These are phyloP conservation scores for Salix viminalis DNA, from an alignment of 345 rosid genomes.

Conservation along the genomic window DNA sequence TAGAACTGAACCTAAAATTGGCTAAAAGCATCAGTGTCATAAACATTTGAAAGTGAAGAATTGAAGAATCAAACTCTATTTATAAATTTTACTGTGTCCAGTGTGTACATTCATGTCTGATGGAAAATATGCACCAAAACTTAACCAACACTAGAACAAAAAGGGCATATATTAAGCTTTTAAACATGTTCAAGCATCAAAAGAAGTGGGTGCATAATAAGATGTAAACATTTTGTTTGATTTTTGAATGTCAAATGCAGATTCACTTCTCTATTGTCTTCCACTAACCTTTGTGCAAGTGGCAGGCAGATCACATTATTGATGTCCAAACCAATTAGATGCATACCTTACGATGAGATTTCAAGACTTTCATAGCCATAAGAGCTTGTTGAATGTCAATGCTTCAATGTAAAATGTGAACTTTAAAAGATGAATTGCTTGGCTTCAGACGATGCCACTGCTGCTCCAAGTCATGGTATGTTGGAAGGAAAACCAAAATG, in stretches of 20 bases:
- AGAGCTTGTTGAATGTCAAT: conserved; percentile 83
- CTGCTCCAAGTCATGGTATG: conserved; percentile 74
- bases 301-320: background rate
- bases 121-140: background rate
- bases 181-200: background rate
- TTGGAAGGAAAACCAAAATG: conserved; percentile 89
- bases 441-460: conserved; percentile 72
- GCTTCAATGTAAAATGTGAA: conserved; percentile 84
- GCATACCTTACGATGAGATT: conserved; percentile 81
- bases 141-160: background rate
- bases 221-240: too few species aligned
- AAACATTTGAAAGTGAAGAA: background rate
- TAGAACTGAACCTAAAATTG: background rate
- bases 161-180: background rate
- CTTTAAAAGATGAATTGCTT: conserved; percentile 50
- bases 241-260: background rate
- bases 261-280: background rate
- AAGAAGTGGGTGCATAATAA: background rate
- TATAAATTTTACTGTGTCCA: background rate
- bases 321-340: conserved; percentile 10
- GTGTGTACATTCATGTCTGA: background rate
- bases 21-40: background rate
- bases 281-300: background rate
- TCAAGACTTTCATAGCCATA: conserved; percentile 74
- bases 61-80: background rate